phyloP scores from a whole-genome alignment of 352 stramenopile species.

The Globisporangium cederbergense region DNA sequence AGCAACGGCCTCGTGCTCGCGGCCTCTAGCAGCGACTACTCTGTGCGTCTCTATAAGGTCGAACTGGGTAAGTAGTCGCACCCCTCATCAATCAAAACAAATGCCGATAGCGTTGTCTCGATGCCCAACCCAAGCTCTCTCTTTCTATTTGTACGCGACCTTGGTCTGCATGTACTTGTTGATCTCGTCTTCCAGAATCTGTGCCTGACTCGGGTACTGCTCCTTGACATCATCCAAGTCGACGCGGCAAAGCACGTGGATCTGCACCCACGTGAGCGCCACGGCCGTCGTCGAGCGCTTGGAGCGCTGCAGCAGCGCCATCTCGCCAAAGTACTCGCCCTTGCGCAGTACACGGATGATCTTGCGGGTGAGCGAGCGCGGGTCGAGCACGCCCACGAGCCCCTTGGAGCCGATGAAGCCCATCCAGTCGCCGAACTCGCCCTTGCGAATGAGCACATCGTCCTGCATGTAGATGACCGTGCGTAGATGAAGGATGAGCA shows the following conservation, averaged over 20 bases:
- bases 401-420: constrained; percentile 77
- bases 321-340: constrained; percentile 78
- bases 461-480: constrained; percentile 83
- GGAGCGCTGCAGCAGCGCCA: constrained; percentile 60
- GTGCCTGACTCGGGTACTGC: constrained; percentile 51
- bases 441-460: constrained; percentile 74
- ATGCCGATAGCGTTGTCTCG: constrained; percentile 7
- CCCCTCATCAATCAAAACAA: background rate
- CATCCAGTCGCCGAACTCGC: constrained; percentile 83
- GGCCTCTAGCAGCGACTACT: constrained; percentile 45
- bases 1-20: constrained; percentile 22
- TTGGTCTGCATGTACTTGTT: constrained; percentile 75
- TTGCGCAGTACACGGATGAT: constrained; percentile 66
- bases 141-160: constrained; percentile 44
- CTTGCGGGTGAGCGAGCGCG: constrained; percentile 33
- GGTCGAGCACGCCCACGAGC: constrained; percentile 62
- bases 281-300: constrained; percentile 62
- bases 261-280: constrained; percentile 74
- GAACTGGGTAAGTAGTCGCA: constrained; percentile 16
- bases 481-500: constrained; percentile 67
- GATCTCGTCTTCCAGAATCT: constrained; percentile 67
- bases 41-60: constrained; percentile 47
- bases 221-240: constrained; percentile 64
- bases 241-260: constrained; percentile 57
- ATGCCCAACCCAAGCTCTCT: background rate